Evolutionary conservation across 306 rosid species (phyloP).

Genomic region (Prinsepia uniflora): DNA sequence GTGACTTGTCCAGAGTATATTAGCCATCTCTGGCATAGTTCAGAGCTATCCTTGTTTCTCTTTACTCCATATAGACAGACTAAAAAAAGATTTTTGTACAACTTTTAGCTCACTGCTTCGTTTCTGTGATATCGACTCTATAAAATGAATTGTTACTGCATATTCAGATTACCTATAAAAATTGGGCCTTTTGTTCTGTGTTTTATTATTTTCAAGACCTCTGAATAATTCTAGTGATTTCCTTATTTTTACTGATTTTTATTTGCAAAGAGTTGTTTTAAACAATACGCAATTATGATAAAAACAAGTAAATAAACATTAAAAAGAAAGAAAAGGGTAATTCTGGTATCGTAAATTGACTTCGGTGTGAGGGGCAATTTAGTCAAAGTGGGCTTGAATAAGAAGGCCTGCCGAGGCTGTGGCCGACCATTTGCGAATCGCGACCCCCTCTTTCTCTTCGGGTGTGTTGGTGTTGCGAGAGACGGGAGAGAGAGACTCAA

Average conservation of each 20-base stretch:
- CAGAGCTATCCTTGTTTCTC: not conserved
- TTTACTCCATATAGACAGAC: conserved; percentile 6
- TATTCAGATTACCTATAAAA: conserved; percentile 11
- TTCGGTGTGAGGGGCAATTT: conserved; percentile 6
- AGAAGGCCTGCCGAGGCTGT: not conserved
- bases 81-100: conserved; percentile 25
- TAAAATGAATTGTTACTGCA: not conserved
- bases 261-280: not conserved
- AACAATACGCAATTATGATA: not conserved
- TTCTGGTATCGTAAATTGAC: not conserved
- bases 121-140: conserved; percentile 17
- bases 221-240: too few species aligned
- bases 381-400: not conserved
- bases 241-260: too few species aligned
- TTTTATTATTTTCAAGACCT: too few species aligned
- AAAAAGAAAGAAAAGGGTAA: not conserved
- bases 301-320: not conserved
- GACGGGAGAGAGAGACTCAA: not conserved
- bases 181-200: not conserved
- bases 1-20: conserved; percentile 24
- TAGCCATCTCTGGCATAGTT: not conserved
- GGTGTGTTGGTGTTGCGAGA: not conserved
- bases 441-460: not conserved
- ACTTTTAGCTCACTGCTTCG: conserved; percentile 34
- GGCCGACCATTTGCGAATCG: not conserved